Evolutionary conservation across 768 basidiomycete genomes (phyloP), one percentile per base, ranked within the genome.

Genomic region (Kwoniella botswanensis): DNA sequence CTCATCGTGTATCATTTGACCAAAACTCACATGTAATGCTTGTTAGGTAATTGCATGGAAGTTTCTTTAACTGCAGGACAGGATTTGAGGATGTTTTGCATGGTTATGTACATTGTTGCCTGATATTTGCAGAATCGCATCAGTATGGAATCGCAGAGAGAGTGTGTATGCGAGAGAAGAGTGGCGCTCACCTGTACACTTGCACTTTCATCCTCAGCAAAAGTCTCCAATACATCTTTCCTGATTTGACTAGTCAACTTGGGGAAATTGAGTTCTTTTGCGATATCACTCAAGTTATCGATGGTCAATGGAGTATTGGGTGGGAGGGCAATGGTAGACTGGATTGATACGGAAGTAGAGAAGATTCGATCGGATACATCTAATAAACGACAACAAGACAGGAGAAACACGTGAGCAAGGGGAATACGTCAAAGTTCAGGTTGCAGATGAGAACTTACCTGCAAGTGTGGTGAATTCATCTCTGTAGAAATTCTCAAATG

Each of bases 21-120:
- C 18, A n/a, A 24, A 60, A 94, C 92, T 0, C 92, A 92, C 75
- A 97, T 88, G 82, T 96, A 98, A 80, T 97, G 95, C 85, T 94
- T 93, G 86, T 98, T 98, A 1, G 96, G 95, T 2, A 97, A 86
- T 54, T 85, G 83, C 84, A 96, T 97, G 15, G 87, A 86, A 42
- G 92, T 90, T 2, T 83, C 83, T 54, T 86, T 80, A 13, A 97
- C 86, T 2, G 85, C 85, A 2, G 83, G 82, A 76, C 93, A 91
- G 81, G 91, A 89, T 1, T 84, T 84, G 35, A 97, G 84, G 73
- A 98, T 86, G 1, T 87, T 86, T 72, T 91, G 88, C 0, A 87
- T 92, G 89, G 95, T 95, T 85, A 91, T 92, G 87, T 90, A 95
- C 62, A 96, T 85, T 29, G 94, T 97, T 10, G 95, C 95, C 92